Evolutionary conservation across 2,329 filamentous ascomycete species (phyloP).

Genomic region (Didymella keratinophila): DNA sequence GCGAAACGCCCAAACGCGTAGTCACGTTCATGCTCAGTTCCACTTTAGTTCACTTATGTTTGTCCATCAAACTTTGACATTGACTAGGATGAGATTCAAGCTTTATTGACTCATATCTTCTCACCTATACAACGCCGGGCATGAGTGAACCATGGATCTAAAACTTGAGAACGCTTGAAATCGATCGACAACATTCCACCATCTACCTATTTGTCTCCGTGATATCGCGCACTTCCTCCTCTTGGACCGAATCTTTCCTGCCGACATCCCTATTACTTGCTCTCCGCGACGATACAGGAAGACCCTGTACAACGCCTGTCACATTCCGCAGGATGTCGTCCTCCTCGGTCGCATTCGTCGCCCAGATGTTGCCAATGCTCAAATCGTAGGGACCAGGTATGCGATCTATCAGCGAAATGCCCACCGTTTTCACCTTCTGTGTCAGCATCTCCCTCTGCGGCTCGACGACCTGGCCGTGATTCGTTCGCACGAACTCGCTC

Average conservation of each 20-base stretch:
- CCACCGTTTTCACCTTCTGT: slow-evolving; percentile 84
- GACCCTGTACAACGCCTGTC: slow-evolving; percentile 35
- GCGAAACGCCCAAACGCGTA: slow-evolving; percentile 29
- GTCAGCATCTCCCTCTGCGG: slow-evolving; percentile 89
- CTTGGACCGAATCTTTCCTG: slow-evolving; percentile 26
- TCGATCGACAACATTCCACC: not conserved
- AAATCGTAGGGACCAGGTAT: slow-evolving; percentile 89
- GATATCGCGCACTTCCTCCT: slow-evolving; percentile 16
- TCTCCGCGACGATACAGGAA: slow-evolving; percentile 32
- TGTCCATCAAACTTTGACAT: no score
- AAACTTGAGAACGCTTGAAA: not conserved
- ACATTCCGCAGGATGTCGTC: slow-evolving; percentile 44
- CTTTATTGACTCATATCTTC: not conserved
- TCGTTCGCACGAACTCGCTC: slow-evolving; percentile 93
- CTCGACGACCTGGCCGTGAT: slow-evolving; percentile 89
- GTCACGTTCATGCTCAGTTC: slow-evolving; percentile 24
- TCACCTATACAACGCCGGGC: not conserved
- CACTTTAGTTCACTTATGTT: not conserved
- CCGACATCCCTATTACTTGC: slow-evolving; percentile 27
- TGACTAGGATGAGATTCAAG: not conserved
- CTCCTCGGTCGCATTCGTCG: slow-evolving; percentile 71
- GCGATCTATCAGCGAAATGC: slow-evolving; percentile 87
- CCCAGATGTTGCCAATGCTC: slow-evolving; percentile 86
- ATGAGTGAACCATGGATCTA: not conserved
- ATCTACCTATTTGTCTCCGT: slow-evolving; percentile 26